Evolutionary conservation across 2,329 filamentous ascomycete genomes (phyloP), one percentile per base, ranked within the genome.

Genomic region (Cephalotrichum gorgonifer): DNA sequence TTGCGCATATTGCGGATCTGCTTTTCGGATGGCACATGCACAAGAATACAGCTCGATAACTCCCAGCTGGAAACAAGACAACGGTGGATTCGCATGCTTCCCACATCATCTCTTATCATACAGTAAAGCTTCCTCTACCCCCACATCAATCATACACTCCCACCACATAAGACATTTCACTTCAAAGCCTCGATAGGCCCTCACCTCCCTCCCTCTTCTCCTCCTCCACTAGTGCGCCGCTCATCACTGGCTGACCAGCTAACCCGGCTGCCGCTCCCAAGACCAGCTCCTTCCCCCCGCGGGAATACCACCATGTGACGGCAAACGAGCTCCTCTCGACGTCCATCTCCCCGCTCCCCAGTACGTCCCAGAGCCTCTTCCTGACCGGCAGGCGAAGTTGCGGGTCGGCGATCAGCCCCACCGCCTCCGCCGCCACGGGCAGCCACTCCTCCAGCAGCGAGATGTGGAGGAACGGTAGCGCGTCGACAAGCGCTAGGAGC

Each of bases 271-370:
- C 55, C 51, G 52, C 46, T 56, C 63, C 52, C 43, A 75, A 52
- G 7, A 79, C 67, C 53, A 76, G 59, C 54, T 75, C 76, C 62
- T 62, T 79, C 67, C 66, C 77, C 6, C 76, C 76, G 31, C 65
- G 65, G 12, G 72, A 74, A 11, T 81, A 86, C 90, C 90, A 95
- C 90, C 90, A 96, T 2, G 80, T 79, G 17, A 95, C 85, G 44
- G 85, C 88, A 28, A 86, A 75, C 38, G 83, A 79, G 6, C 87
- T 84, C 52, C 88, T 76, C 61, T 94, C 86, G 23, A 94, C 83
- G 64, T 95, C 89, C 80, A 95, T 85, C 67, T 95, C 88, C 3
- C 88, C 88, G 56, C 77, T 82, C 38, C 83, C 83, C 9, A 95
- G 66, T 3, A 88, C 76, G 51, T 93, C 83, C 82, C 86, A 89